Conservation (phyloP, 768 basidiomycete genomes). For the Gloeopeniophorella convolvens region DNA sequence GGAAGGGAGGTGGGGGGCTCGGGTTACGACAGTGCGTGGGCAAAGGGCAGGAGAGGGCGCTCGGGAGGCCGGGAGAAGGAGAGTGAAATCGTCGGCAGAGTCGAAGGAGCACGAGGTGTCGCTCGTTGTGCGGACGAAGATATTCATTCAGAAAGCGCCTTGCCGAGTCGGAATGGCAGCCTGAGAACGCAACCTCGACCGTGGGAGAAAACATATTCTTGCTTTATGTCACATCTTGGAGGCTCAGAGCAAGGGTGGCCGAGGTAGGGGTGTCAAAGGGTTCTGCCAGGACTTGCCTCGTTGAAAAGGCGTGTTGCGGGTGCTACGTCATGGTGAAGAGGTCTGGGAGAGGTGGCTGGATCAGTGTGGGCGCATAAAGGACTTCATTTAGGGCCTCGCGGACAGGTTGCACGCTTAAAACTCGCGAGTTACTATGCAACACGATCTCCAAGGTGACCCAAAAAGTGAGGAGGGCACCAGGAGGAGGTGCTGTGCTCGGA, state of each 20-base stretch:
- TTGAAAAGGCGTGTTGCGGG: not conserved
- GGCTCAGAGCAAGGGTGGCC: not conserved
- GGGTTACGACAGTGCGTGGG: no score
- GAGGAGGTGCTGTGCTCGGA: conserved; percentile 15
- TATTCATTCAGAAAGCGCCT: no score
- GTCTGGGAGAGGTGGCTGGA: not conserved
- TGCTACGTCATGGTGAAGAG: conserved; percentile 6
- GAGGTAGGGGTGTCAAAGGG: not conserved
- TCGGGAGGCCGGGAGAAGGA: no score
- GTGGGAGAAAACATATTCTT: not conserved
- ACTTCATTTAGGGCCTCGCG: not conserved
- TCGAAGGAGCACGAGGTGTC: no score
- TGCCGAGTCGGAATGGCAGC: no score
- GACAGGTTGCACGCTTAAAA: not conserved
- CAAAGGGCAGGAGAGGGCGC: no score
- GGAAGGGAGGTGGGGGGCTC: no score
- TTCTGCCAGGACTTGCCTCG: not conserved
- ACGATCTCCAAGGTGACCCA: conserved; percentile 12
- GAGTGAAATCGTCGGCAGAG: no score
- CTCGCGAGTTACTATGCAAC: not conserved
- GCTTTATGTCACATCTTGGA: no score
- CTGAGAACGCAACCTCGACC: not conserved
- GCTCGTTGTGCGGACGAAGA: no score
- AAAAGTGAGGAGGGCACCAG: conserved; percentile 11
- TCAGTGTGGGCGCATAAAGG: not conserved